A percentile compares a stretch with the other conserved stretches of the same genome.
Conservation (phyloP, 208 protist genomes). For the Herpetomonas samuelpessoai region DNA sequence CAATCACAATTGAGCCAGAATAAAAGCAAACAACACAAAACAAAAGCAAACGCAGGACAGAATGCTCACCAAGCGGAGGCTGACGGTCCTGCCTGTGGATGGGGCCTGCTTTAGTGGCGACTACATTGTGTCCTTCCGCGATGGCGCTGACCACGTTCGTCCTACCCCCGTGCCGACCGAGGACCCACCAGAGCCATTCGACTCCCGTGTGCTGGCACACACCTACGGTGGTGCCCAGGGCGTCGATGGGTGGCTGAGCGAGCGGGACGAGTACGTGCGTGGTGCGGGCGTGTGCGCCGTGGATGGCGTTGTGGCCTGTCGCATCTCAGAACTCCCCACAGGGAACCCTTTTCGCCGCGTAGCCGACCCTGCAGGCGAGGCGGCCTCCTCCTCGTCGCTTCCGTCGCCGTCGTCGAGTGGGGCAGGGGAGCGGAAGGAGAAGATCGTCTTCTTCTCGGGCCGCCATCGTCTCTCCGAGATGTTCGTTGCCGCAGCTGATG, state of each 20-base stretch:
- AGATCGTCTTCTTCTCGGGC: constrained; percentile 50
- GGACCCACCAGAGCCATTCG: constrained; percentile 14
- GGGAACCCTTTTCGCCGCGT: constrained; percentile 8
- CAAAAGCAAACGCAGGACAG: neutral
- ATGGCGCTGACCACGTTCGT: constrained; percentile 30
- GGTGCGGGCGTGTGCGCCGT: constrained; percentile 19
- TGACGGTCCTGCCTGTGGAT: constrained; percentile 17
- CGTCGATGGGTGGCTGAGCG: constrained; percentile 15
- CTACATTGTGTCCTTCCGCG: constrained; percentile 31
- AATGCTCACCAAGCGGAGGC: constrained; percentile 21
- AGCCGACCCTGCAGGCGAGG: constrained; percentile 7
- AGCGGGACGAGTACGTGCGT: constrained; percentile 23
- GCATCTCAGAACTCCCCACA: constrained; percentile 21
- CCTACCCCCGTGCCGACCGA: constrained; percentile 20
- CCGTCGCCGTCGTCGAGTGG: neutral
- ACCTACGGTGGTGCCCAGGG: constrained; percentile 28
- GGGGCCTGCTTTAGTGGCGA: constrained; percentile 10
- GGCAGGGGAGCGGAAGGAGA: neutral
- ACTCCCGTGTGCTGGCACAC: constrained; percentile 28
- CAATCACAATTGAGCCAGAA: too few species aligned
- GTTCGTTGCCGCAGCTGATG: constrained; percentile 12
- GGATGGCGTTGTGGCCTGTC: constrained; percentile 31
- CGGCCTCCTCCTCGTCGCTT: neutral
- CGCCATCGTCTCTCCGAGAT: constrained; percentile 46
- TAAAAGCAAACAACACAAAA: too few species aligned